These are phyloP conservation scores for Scedosporium boydii DNA, from an alignment of 2,329 filamentous ascomycete genomes.

Conservation along the genomic window DNA sequence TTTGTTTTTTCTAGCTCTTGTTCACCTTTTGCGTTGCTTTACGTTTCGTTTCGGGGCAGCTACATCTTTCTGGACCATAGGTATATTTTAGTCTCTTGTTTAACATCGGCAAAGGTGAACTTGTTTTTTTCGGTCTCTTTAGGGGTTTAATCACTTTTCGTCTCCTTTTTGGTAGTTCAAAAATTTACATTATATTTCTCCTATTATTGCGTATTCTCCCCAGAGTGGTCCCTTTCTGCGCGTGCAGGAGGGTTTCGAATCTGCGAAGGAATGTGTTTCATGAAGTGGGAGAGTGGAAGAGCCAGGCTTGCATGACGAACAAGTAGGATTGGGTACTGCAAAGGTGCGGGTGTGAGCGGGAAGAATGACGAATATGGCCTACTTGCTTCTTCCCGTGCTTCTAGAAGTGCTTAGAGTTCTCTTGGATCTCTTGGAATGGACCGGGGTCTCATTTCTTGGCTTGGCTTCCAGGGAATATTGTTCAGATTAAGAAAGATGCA, in stretches of 20 bases:
- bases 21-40: constrained; percentile 5
- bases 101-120: neutral
- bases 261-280: neutral
- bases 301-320: neutral
- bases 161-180: constrained; percentile 1
- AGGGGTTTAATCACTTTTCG: neutral
- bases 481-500: neutral
- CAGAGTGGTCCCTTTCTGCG: neutral
- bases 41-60: constrained; percentile 1
- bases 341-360: neutral
- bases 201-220: neutral
- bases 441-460: neutral
- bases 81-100: constrained; percentile 1
- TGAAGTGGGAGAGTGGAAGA: neutral
- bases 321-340: no score
- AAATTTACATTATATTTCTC: neutral
- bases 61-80: neutral
- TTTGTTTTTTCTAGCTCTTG: neutral
- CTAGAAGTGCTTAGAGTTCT: neutral
- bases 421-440: neutral
- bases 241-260: neutral
- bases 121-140: neutral
- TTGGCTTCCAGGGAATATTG: neutral
- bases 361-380: neutral
- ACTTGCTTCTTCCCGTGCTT: neutral